Evolutionary conservation across 2,329 filamentous ascomycete genomes (phyloP).

Genomic region (Lecanicillium sp.): DNA sequence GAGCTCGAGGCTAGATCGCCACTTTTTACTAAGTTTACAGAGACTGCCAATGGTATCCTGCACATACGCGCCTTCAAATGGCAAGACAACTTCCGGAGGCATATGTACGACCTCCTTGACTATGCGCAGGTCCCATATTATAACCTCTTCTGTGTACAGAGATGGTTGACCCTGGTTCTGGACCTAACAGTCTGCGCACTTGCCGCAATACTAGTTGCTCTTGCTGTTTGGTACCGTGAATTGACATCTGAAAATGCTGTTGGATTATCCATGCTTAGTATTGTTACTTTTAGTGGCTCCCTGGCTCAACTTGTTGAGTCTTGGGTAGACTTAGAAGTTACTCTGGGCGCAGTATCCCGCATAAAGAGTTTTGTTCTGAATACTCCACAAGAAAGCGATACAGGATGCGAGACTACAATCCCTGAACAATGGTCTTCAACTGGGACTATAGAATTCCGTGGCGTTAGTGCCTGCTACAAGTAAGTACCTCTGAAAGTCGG

Average conservation of each 20-base stretch:
- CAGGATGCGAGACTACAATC: neutral
- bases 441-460: slow-evolving; percentile 2
- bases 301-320: neutral
- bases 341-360: slow-evolving; percentile 1
- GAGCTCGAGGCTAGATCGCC: slow-evolving; percentile 27
- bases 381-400: neutral
- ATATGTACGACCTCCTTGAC: slow-evolving; percentile 38
- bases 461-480: slow-evolving; percentile 5
- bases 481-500: neutral
- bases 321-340: neutral
- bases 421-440: neutral
- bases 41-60: slow-evolving; percentile 34
- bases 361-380: slow-evolving; percentile 1
- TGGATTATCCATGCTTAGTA: neutral
- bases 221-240: slow-evolving; percentile 16
- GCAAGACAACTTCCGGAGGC: slow-evolving; percentile 31
- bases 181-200: slow-evolving; percentile 29
- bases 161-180: slow-evolving; percentile 43
- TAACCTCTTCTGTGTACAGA: slow-evolving; percentile 43
- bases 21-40: slow-evolving; percentile 27
- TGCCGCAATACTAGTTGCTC: slow-evolving; percentile 18
- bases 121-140: slow-evolving; percentile 46
- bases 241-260: neutral
- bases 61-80: slow-evolving; percentile 49
- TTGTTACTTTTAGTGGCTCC: neutral